Evolutionary conservation across 2,329 filamentous ascomycete species (phyloP).

Genomic region (Colletotrichum melonis): DNA sequence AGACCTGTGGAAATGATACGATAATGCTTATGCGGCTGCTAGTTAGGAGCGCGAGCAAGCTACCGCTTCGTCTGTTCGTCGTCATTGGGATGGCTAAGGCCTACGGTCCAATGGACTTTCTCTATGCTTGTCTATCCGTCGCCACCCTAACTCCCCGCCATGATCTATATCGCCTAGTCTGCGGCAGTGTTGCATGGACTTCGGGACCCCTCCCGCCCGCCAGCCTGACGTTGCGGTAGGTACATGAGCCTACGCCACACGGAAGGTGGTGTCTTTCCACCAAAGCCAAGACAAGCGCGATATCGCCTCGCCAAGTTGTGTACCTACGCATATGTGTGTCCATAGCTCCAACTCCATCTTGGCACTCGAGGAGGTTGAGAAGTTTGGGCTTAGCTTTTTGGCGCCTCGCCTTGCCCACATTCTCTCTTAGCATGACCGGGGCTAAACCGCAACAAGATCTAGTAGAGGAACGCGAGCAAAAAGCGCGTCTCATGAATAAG

Average conservation of each 20-base stretch:
- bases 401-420: background rate
- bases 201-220: background rate
- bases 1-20: background rate
- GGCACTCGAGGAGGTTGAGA: background rate
- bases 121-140: background rate
- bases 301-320: no score
- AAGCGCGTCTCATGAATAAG: background rate
- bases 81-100: background rate
- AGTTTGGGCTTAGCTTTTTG: background rate
- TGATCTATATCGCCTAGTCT: background rate
- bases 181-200: background rate
- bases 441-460: background rate
- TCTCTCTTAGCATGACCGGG: background rate
- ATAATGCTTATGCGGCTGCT: slow-evolving; percentile 1
- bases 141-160: background rate
- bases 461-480: background rate
- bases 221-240: background rate
- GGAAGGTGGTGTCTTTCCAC: background rate
- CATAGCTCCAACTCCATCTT: background rate
- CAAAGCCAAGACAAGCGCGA: background rate
- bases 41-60: background rate
- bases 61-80: background rate
- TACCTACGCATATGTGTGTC: background rate
- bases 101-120: slow-evolving; percentile 7
- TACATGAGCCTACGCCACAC: background rate